Percentiles rank a stretch among this genome's conserved stretches.
These are phyloP conservation scores for Flaveria linearis DNA, from an alignment of 129 eudicot species.

Conservation along the genomic window DNA sequence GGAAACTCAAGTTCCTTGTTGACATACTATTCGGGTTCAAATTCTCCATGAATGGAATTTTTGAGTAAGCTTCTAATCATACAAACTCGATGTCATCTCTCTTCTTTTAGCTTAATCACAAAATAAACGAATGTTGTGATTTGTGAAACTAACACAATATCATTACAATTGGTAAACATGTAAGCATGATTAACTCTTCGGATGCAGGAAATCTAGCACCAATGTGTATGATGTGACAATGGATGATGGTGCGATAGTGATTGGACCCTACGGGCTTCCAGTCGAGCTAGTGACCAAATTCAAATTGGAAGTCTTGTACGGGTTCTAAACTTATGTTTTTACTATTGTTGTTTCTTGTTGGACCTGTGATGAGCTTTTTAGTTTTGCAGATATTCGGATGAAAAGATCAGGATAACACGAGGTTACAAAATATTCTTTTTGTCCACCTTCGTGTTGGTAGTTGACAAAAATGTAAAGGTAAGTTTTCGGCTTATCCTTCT, in stretches of 20 bases:
- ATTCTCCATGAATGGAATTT: slow-evolving; percentile 90
- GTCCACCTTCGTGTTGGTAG: slow-evolving; percentile 71
- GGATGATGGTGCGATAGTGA: slow-evolving; percentile 92
- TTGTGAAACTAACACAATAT: neutral
- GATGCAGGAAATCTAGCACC: slow-evolving; percentile 60
- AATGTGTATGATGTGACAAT: slow-evolving; percentile 67
- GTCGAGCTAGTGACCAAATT: slow-evolving; percentile 69
- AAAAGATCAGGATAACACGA: slow-evolving; percentile 69
- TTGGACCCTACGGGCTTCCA: slow-evolving; percentile 81
- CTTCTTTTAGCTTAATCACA: neutral
- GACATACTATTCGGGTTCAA: slow-evolving; percentile 70
- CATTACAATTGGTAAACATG: slow-evolving; percentile 8
- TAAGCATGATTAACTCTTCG: neutral
- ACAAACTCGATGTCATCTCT: neutral
- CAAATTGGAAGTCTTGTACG: slow-evolving; percentile 77
- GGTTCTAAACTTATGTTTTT: neutral
- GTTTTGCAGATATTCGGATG: slow-evolving; percentile 70
- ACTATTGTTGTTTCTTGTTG: neutral
- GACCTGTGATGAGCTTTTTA: neutral
- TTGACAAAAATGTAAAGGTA: slow-evolving; percentile 22
- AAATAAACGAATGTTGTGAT: slow-evolving; percentile 8
- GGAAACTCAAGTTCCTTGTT: slow-evolving; percentile 73
- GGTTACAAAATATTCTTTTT: slow-evolving; percentile 74
- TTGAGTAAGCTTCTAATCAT: slow-evolving; percentile 47
- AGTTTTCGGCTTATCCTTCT: slow-evolving; percentile 10